A percentile compares a stretch with the other conserved stretches of the same genome.
phyloP scores from a whole-genome alignment of 1,284 basidiomycete genomes.

The Ceratobasidium papillatum region DNA sequence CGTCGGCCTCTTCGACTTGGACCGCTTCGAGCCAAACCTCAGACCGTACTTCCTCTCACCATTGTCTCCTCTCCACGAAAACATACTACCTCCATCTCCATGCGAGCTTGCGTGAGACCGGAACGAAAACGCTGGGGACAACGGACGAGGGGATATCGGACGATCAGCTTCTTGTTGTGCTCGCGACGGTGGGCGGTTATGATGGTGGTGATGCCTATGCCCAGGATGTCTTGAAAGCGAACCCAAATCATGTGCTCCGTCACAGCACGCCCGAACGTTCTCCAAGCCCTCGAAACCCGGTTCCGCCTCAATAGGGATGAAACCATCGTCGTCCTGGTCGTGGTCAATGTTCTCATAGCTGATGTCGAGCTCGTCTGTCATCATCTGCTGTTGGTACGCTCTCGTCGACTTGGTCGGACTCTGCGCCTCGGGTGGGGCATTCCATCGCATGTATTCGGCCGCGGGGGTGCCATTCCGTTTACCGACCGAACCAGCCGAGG shows the following conservation, averaged over 20 bases:
- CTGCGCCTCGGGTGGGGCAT: conserved; percentile 65
- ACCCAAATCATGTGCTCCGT: conserved; percentile 79
- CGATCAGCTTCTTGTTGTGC: conserved; percentile 49
- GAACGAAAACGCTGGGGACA: conserved; percentile 71
- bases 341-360: conserved; percentile 62
- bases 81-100: conserved; percentile 64
- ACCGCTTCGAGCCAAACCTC: conserved; percentile 71
- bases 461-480: conserved; percentile 91
- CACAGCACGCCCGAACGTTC: conserved; percentile 94
- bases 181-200: conserved; percentile 62
- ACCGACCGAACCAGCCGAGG: conserved; percentile 70
- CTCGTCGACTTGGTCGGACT: conserved; percentile 72
- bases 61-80: conserved; percentile 58
- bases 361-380: conserved; percentile 63
- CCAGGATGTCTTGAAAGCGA: conserved; percentile 69
- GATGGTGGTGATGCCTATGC: conserved; percentile 60
- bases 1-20: conserved; percentile 49
- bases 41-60: conserved; percentile 42
- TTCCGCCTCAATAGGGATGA: conserved; percentile 77
- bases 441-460: conserved; percentile 84
- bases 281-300: conserved; percentile 93
- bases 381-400: conserved; percentile 57
- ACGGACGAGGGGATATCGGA: conserved; percentile 65
- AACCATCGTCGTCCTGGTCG: conserved; percentile 52
- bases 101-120: conserved; percentile 75